Base-by-base conservation (phyloP, 2,329 filamentous ascomycete species). In the Gnomoniopsis smithogilvyi region DNA sequence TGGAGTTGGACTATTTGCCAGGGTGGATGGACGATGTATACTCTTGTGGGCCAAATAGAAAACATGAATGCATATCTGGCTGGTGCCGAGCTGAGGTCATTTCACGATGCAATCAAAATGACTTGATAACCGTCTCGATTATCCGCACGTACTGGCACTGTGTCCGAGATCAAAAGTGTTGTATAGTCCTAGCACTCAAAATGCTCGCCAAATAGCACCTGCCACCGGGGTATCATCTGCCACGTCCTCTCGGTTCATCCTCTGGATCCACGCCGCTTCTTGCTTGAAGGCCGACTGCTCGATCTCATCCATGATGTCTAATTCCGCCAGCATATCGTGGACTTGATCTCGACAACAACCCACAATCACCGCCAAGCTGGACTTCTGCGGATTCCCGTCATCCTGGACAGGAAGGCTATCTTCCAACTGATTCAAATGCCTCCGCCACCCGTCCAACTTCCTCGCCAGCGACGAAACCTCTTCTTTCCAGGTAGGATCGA, bases 251-350 rank as follows among this genome's bases (percentile, higher is more conserved):
- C 76, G 68, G 65, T 81, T 85, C 73, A 83, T 79, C 59, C 67
- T 72, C 69, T 76, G 76, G 47, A 89, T 81, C 83, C 86, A 88
- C 46, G 74, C 76, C 58, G 78, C 77, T 70, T 90, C 87, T 48
- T 78, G 75, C 50, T 71, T 73, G 54, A 84, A 70, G 4, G 83
- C 80, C 64, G 85, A 83, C 50, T 72, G 73, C 71, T 88, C 84
- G 58, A 90, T 81, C 65, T 80, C 77, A 57, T 78, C 78, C 86
- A 90, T 89, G 60, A 80, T 61, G n/a, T 70, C 70, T 62, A 90
- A 72, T 73, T 89, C 87, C n/a, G 74, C 75, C 48, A 86, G 70
- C 85, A 89, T 89, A 38, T 79, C 82, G 51, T 73, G 67, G 14
- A 88, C 77, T 48, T 89, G 69, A 17, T 66, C 67, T 22, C 75